These are phyloP conservation scores for Gonapodya sp. DNA, from an alignment of 192 early-diverging fungal species.

Conservation along the genomic window DNA sequence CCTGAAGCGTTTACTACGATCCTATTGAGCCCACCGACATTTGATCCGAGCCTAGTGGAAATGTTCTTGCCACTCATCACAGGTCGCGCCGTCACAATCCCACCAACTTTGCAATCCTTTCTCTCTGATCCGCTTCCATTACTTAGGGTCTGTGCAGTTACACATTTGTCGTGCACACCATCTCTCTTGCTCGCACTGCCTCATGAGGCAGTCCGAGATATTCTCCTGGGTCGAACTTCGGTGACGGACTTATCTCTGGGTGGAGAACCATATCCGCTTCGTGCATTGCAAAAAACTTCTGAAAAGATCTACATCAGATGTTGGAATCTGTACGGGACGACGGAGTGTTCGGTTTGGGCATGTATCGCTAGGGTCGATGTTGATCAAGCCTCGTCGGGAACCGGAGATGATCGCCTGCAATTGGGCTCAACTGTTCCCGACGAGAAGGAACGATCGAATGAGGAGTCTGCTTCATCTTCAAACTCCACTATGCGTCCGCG, in stretches of 20 bases:
- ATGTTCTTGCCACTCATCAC: neutral
- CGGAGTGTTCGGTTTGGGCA: slow-evolving; percentile 6
- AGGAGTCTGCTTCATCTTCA: too few species aligned
- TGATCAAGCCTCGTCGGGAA: neutral
- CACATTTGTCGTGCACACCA: slow-evolving; percentile 5
- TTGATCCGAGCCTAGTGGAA: neutral
- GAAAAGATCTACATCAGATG: neutral
- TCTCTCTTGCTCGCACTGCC: neutral
- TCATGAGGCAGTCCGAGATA: neutral
- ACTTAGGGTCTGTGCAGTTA: neutral
- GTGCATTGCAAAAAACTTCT: neutral
- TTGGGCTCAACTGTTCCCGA: neutral
- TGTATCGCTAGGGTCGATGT: neutral
- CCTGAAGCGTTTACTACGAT: neutral
- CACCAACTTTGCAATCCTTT: neutral
- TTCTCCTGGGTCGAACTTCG: neutral
- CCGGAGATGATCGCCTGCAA: neutral
- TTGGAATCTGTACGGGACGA: slow-evolving; percentile 4
- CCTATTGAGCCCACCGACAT: neutral
- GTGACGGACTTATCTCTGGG: neutral
- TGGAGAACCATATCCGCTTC: slow-evolving; percentile 2
- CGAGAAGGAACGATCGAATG: neutral
- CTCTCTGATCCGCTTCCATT: neutral
- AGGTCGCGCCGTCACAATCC: neutral
- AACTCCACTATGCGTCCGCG: too few species aligned